Base-by-base conservation (phyloP, 306 rosid species). In the Trichosanthes truncata region DNA sequence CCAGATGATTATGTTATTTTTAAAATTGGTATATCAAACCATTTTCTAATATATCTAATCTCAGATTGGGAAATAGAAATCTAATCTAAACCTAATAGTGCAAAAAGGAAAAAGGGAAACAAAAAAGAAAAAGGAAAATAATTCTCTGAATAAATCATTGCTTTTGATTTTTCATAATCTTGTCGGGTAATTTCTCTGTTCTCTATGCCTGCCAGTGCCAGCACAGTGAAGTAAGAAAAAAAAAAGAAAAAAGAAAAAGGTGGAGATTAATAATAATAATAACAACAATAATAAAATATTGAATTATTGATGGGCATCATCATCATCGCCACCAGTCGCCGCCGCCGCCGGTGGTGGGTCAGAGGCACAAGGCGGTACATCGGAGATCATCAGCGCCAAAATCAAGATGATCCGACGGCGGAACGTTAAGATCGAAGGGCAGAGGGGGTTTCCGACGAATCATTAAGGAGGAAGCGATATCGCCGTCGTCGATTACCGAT, bases 351-450 rank as follows among this genome's bases (percentile, higher is more conserved):
- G 33, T 2, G 41, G 21, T 35, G 78, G 78, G 79, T 93, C 89
- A 93, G 80, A 93, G 97, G 80, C 97, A 84, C 40, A 93, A 90
- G 46, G 86, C 89, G 31, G 98, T 93, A 83, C 91, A 87, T 81
- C 83, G 84, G 0, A 88, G 88, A 84, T 91, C 95, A 15, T 87
- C 83, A 15, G 77, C 80, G 20, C 67, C 77, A 57, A 80, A 72
- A 63, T 82, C 91, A 35, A 79, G 83, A 31, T 43, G 92, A 35
- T 91, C 97, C 82, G 72, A 81, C 84, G 97, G 91, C 26, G 87
- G 90, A 65, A 86, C 81, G 78, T 93, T 93, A 10, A 93, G 98
- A 88, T 93, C 98, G 56, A 93, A 90, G 35, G 92, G 88, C 83
- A 89, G 56, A 13, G 60, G 56, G 0, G 60, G 84, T 51, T 80